Evolutionary conservation across 1,284 basidiomycete genomes (phyloP), one percentile per base, ranked within the genome.

Genomic region (Farysia itapuensis): DNA sequence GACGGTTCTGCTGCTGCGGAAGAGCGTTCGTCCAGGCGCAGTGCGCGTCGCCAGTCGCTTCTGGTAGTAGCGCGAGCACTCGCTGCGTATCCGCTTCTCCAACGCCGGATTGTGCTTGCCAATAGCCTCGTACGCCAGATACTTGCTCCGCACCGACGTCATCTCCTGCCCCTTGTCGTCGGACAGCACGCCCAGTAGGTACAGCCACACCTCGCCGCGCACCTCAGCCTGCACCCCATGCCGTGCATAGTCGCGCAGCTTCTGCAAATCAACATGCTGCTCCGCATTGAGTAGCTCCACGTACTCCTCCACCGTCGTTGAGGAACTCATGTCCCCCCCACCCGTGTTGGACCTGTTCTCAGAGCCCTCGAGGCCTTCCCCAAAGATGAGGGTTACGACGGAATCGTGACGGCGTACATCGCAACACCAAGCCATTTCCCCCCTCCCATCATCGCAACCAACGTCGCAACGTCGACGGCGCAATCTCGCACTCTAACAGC

Each of bases 191-290:
- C 73, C 73, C 13, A 75, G 67, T 2, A 75, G 59, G 39, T 75
- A 74, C 14, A 75, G 59, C 73, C 73, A 75, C 12, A 75, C 73
- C 37, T 75, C 72, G 22, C 73, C 73, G 11, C 73, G 67, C 0
- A 75, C 73, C 14, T 56, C 52, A 0, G 72, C 54, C 39, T 67
- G 72, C 14, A 72, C 51, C 12, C 73, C 73, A 26, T 75, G 73
- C 0, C 73, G 50, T 5, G 73, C 67, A 20, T 71, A 66, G 35
- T 69, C 69, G 13, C 68, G 56, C 13, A 75, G 61, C 46, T 71
- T 70, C 9, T 57, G 53, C 7, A 75, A 44, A 32, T 75, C 73
- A 2, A 75, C 64, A 35, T 74, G 64, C 59, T 72, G 70, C 26
- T 72, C 70, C 2, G 67, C 68, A 41, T 70, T 72, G 29, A 72